These are phyloP conservation scores for Entomortierella chlamydospora DNA, from an alignment of 192 early-diverging fungal species.

Conservation along the genomic window DNA sequence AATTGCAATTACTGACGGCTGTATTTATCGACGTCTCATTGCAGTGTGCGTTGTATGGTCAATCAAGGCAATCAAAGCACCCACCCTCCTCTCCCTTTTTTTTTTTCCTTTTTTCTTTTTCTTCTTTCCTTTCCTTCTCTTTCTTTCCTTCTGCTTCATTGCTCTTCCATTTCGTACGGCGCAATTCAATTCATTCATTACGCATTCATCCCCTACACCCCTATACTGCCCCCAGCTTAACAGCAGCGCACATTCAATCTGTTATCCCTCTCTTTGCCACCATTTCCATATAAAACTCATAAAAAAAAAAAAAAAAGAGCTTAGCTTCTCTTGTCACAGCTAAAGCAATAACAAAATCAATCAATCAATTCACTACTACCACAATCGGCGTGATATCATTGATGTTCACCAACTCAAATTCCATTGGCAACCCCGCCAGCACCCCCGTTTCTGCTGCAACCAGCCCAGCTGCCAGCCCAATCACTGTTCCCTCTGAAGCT, in stretches of 20 bases:
- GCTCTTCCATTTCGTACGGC: constrained; percentile 2
- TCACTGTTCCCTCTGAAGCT: constrained; percentile 11
- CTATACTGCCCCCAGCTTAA: background rate
- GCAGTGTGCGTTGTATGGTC: no score
- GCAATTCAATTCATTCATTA: background rate
- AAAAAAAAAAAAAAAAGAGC: no score
- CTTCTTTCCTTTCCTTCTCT: background rate
- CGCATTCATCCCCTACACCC: background rate
- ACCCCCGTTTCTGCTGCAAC: background rate
- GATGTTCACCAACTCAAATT: background rate
- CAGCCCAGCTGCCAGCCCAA: constrained; percentile 6
- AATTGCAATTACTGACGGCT: no score
- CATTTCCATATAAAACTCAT: background rate
- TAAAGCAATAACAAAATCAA: background rate
- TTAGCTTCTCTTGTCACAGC: no score
- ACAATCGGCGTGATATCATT: background rate
- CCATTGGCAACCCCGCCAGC: background rate
- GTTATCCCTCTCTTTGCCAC: background rate
- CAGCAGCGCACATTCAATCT: background rate
- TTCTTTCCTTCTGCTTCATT: constrained; percentile 14
- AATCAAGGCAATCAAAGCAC: no score
- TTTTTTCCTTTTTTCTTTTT: background rate
- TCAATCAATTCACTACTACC: background rate
- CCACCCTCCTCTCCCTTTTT: no score
- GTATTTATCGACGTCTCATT: no score